A percentile compares a stretch with the other conserved stretches of the same genome.
These are phyloP conservation scores for Miscanthus lutarioriparius DNA, from an alignment of 176 grass and related monocot genomes.

Conservation along the genomic window DNA sequence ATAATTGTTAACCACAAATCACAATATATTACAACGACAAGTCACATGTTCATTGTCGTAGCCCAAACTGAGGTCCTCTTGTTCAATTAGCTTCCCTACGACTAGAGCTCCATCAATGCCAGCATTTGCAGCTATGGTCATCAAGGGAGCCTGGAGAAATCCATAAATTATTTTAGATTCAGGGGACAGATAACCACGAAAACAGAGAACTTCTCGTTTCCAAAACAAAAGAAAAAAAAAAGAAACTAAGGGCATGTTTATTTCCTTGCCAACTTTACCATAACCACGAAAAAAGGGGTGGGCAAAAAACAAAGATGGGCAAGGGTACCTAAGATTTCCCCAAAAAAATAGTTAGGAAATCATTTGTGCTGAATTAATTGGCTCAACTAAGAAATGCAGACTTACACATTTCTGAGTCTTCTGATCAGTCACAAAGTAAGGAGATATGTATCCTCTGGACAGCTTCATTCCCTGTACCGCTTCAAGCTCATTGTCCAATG, in stretches of 20 bases:
- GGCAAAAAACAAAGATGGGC: background rate
- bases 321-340: background rate
- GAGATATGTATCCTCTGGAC: constrained; percentile 93
- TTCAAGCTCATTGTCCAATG: constrained; percentile 80
- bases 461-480: constrained; percentile 94
- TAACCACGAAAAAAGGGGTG: background rate
- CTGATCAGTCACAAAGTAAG: constrained; percentile 87
- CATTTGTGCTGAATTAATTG: background rate
- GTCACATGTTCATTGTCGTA: too few species aligned
- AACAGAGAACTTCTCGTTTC: background rate
- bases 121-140: constrained; percentile 83
- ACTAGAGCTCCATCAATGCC: constrained; percentile 75
- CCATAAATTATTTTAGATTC: constrained; percentile 1
- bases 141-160: constrained; percentile 64
- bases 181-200: background rate
- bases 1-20: too few species aligned
- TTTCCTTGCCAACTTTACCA: background rate
- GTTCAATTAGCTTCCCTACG: constrained; percentile 86
- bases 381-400: constrained; percentile 9
- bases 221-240: background rate
- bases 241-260: background rate
- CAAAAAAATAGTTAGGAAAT: background rate
- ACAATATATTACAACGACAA: too few species aligned
- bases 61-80: constrained; percentile 71
- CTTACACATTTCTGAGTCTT: constrained; percentile 99